Conservation (phyloP, 176 grass and related monocot genomes). For the Puya raimondii region DNA sequence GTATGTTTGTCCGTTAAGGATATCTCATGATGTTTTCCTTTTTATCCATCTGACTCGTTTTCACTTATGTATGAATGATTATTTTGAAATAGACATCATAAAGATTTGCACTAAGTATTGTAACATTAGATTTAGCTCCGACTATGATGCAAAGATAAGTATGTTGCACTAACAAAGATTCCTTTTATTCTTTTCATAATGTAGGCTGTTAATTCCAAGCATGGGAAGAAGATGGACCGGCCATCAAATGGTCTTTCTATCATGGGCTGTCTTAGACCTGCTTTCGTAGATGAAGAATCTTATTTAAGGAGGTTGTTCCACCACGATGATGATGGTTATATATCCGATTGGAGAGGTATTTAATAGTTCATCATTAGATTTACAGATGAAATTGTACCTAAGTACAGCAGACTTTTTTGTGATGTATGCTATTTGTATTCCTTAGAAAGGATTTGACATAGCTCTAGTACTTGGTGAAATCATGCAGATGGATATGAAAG, state of each 20-base stretch:
- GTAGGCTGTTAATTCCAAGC: conserved; percentile 52
- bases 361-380: not conserved
- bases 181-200: conserved; percentile 11
- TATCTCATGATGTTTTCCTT: no score
- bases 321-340: conserved; percentile 36
- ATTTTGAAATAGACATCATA: no score
- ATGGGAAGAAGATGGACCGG: conserved; percentile 38
- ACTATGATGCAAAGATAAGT: no score
- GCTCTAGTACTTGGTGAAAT: conserved; percentile 2
- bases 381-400: not conserved
- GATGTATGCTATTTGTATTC: no score
- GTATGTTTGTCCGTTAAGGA: no score
- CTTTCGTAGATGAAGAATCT: conserved; percentile 81
- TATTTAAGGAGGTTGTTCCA: conserved; percentile 63
- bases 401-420: no score
- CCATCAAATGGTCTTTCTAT: conserved; percentile 87
- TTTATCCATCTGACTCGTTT: no score
- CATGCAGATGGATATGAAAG: conserved; percentile 40
- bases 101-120: no score
- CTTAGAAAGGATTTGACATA: no score
- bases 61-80: no score
- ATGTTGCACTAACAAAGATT: not conserved
- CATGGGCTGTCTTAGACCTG: conserved; percentile 77
- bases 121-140: not conserved
- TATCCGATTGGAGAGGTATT: conserved; percentile 63